Evolutionary conservation across 1,284 basidiomycete genomes (phyloP), one percentile per base, ranked within the genome.

Genomic region (Tilletia horrida): DNA sequence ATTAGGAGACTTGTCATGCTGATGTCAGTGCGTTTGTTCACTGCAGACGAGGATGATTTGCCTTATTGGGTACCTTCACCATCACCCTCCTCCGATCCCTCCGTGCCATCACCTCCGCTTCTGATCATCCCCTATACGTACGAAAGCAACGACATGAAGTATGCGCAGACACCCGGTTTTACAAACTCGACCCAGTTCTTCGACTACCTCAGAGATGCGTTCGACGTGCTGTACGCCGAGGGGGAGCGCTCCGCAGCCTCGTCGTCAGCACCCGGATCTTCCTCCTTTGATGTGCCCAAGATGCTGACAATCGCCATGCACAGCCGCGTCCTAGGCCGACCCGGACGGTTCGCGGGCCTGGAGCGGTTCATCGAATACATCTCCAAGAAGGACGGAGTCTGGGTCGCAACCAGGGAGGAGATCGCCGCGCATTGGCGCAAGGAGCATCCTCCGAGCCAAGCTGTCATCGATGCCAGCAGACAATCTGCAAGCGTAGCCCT

Each of bases 361-460:
- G 79, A 83, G 70, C 74, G 73, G 35, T 83, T 84, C 69, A 68
- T 85, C 18, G 80, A 83, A 59, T 80, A 83, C 67, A 74, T 82
- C 50, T 68, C 71, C 59, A 69, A 75, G 40, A 70, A 78, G 31
- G 76, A 81, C 47, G 83, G 79, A 25, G 82, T 83, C 3, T 84
- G 83, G 83, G 80, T 83, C 27, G 82, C 83, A 0, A 84, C 82
- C 2, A 67, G 83, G 27, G 80, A 82, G 65, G 74, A 83, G 72
- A 83, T 84, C 55, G 83, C 83, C 7, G 76, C 80, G 35, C 82
- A 84, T 65, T 84, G 82, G 82, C 71, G 70, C 16, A 66, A 70
- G 44, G 68, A 63, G 40, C 77, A 81, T 63, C 83, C 83, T 2
- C 68, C 85, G 91, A 27, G 91, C 90, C 55, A 59, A 27, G 55